A percentile compares a stretch with the other conserved stretches of the same genome.
phyloP scores from a whole-genome alignment of 805 yeast genomes.

The Metschnikowia gelsemii region DNA sequence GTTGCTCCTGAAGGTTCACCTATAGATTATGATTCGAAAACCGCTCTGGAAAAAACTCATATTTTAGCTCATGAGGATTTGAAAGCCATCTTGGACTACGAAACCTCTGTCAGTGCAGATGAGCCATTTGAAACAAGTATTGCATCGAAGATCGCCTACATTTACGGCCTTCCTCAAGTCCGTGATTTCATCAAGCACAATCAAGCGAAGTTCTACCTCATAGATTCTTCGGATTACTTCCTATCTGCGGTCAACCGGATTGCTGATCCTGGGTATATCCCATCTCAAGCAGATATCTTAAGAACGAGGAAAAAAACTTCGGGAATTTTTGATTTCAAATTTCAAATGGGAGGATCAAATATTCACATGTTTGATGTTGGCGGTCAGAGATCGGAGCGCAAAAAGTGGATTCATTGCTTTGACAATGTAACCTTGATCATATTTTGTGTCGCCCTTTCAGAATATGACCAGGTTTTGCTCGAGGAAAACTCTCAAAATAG shows the following conservation, averaged over 20 bases:
- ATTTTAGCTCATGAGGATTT: constrained; percentile 32
- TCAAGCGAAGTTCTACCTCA: constrained; percentile 70
- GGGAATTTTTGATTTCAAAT: constrained; percentile 82
- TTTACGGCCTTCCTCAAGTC: constrained; percentile 62
- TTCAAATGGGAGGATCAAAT: constrained; percentile 62
- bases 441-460: constrained; percentile 88
- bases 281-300: constrained; percentile 73
- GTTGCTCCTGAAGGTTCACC: constrained; percentile 23
- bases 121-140: constrained; percentile 50
- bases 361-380: constrained; percentile 75
- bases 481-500: constrained; percentile 40
- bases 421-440: constrained; percentile 88
- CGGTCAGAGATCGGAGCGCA: constrained; percentile 93
- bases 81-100: constrained; percentile 46
- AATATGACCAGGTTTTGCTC: constrained; percentile 81
- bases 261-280: constrained; percentile 58
- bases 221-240: constrained; percentile 84
- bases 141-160: constrained; percentile 46
- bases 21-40: neutral
- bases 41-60: neutral
- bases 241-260: constrained; percentile 66
- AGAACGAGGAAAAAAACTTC: constrained; percentile 90
- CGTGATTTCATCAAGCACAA: constrained; percentile 54
- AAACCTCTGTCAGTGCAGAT: constrained; percentile 53
- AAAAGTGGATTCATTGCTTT: constrained; percentile 96